Conservation (phyloP, 805 yeast species). For the Naumovozyma baii region DNA sequence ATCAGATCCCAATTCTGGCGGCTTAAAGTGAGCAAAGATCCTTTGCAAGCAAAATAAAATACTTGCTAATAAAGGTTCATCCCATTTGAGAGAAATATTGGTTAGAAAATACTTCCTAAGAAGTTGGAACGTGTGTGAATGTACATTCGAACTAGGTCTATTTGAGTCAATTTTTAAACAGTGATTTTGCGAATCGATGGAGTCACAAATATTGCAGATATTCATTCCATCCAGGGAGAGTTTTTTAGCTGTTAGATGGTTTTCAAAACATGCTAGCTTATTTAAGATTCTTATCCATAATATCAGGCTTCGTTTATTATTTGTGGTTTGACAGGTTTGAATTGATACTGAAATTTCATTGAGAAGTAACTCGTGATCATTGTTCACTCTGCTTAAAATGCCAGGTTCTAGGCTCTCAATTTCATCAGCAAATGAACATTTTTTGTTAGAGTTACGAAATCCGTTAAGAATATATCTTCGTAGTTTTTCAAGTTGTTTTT, state of each 20-base stretch:
- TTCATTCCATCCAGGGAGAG: constrained; percentile 5
- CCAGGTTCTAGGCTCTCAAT: constrained; percentile 9
- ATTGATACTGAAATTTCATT: constrained; percentile 12
- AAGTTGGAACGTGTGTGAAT: constrained; percentile 20
- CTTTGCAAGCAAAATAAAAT: constrained; percentile 39
- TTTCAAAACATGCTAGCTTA: constrained; percentile 17
- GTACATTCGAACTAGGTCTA: constrained; percentile 22
- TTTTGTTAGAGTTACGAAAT: constrained; percentile 1
- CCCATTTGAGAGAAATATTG: constrained; percentile 8
- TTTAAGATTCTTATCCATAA: constrained; percentile 16
- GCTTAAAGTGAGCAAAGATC: constrained; percentile 43
- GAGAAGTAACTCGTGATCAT: constrained; percentile 5
- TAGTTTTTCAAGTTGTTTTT: constrained; percentile 18
- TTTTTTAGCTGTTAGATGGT: not conserved
- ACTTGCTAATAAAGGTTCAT: constrained; percentile 32
- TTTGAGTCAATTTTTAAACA: constrained; percentile 18
- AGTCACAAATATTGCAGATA: constrained; percentile 19
- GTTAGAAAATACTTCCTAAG: constrained; percentile 20
- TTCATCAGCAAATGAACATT: constrained; percentile 4
- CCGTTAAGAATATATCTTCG: constrained; percentile 9
- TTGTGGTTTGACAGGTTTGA: constrained; percentile 10
- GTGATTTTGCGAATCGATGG: constrained; percentile 6
- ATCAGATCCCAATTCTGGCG: constrained; percentile 32
- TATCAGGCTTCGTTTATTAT: constrained; percentile 10
- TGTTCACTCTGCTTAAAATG: constrained; percentile 3